Base-by-base conservation (phyloP, 306 rosid species). In the Cucumis cinereus region DNA sequence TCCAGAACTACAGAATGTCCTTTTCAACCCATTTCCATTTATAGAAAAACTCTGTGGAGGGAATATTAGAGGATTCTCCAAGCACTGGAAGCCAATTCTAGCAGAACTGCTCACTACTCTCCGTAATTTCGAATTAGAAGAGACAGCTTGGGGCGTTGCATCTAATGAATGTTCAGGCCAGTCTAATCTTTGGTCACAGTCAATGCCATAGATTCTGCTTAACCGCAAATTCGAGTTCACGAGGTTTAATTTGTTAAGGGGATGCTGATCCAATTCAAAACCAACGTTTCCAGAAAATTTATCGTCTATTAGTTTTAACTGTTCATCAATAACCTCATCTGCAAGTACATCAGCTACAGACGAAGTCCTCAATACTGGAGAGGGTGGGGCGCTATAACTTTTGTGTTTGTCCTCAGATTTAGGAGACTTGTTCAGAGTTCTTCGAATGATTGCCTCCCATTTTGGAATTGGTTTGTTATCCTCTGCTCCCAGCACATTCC, bases 111-210 rank as follows among this genome's bases (percentile, higher is more conserved):
- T 94, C n/a, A 86, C 78, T 8, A 87, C 97, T 63, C 99, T 85
- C 55, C 95, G 78, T 74, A 94, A 78, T 80, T 94, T 92, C 11
- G 96, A 78, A 80, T 83, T 86, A 7, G 92, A 79, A 73, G 90
- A 73, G 60, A 86, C 81, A 68, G 88, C 83, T 83, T 89, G 95
- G 8, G 95, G 85, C 67, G 89, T 80, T 30, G 92, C 93, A 79
- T 94, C 97, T 80, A 94, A 78, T 33, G 99, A 86, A 45, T 61
- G 83, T 69, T 94, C 99, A n/a, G 97, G 97, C 99, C 97, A 94
- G 75, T 92, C 96, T 43, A 92, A 78, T 71, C 81, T 80, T 22
- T 81, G 79, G 66, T 87, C 82, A 56, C 68, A 81, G 83, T 90
- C 93, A 30, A 86, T 78, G 64, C 91, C 89, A 72, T 85, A 87